Conservation (phyloP, 345 rosid genomes). For the Populus simonii region DNA sequence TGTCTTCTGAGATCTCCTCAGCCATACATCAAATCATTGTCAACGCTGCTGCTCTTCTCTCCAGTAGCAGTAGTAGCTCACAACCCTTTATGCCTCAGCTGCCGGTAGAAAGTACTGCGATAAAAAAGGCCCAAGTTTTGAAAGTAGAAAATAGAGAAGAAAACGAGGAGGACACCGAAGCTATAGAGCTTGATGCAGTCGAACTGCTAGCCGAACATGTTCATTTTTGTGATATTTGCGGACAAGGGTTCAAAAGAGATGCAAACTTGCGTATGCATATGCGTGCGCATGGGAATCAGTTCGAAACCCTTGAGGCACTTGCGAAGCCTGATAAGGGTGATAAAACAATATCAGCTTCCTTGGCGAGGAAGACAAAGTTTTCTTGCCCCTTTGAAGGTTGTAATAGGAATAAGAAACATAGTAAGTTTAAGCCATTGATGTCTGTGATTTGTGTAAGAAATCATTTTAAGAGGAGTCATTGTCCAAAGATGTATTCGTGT, state of each 20-base stretch:
- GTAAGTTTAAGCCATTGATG: constrained; percentile 54
- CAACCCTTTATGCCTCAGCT: background rate
- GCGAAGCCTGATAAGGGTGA: constrained; percentile 35
- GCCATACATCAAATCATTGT: constrained; percentile 49
- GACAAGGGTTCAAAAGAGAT: constrained; percentile 75
- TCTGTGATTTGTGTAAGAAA: constrained; percentile 63
- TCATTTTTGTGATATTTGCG: constrained; percentile 69
- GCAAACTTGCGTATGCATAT: constrained; percentile 80
- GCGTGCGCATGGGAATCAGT: constrained; percentile 75
- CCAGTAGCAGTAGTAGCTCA: constrained; percentile 11
- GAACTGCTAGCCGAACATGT: constrained; percentile 62
- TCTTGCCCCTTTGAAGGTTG: constrained; percentile 72
- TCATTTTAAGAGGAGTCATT: constrained; percentile 78
- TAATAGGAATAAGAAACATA: constrained; percentile 52
- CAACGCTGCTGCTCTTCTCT: constrained; percentile 51
- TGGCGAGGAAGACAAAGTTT: constrained; percentile 26
- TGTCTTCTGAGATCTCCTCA: constrained; percentile 50
- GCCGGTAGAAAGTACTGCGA: background rate
- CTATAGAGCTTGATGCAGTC: constrained; percentile 58
- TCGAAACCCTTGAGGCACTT: constrained; percentile 58
- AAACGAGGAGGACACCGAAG: constrained; percentile 29
- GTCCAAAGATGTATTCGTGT: constrained; percentile 66
- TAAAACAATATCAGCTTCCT: background rate
- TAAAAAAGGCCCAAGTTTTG: background rate
- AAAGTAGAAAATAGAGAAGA: constrained; percentile 9